These are phyloP conservation scores for Aphanomyces euteiches DNA, from an alignment of 352 stramenopile species.

Conservation along the genomic window DNA sequence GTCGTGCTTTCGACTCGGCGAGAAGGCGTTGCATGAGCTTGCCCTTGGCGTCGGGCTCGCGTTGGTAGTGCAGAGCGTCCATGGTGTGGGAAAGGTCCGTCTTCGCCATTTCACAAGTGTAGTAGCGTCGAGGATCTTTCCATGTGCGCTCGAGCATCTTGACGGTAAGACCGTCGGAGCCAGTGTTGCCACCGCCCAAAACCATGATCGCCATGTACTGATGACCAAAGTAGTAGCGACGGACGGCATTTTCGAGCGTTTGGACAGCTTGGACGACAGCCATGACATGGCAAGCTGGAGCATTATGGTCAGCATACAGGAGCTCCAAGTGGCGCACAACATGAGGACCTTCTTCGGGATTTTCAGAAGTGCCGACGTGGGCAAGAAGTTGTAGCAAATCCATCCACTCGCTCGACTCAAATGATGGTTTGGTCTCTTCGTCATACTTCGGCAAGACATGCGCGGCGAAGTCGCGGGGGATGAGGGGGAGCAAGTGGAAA, in stretches of 20 bases:
- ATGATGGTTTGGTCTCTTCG: neutral
- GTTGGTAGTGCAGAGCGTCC: slow-evolving; percentile 9
- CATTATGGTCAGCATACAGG: neutral
- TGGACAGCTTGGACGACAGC: slow-evolving; percentile 24
- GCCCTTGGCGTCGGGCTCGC: neutral
- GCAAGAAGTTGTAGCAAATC: slow-evolving; percentile 20
- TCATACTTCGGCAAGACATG: neutral
- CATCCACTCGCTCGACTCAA: neutral
- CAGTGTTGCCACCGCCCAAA: slow-evolving; percentile 13
- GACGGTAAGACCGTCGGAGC: slow-evolving; percentile 22
- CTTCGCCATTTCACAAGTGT: slow-evolving; percentile 19
- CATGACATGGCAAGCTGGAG: slow-evolving; percentile 11
- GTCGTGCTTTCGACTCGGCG: neutral
- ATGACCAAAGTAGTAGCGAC: slow-evolving; percentile 29
- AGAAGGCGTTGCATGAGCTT: slow-evolving; percentile 16
- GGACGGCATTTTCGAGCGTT: slow-evolving; percentile 26
- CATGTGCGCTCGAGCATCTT: slow-evolving; percentile 28
- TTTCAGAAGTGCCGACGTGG: slow-evolving; percentile 14
- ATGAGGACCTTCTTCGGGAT: neutral
- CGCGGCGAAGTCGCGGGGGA: neutral
- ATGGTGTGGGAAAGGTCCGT: slow-evolving; percentile 4
- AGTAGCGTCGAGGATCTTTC: slow-evolving; percentile 25
- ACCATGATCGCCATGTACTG: slow-evolving; percentile 30
- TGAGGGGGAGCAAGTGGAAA: slow-evolving; percentile 17
- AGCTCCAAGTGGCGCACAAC: neutral